Evolutionary conservation across 257 asterid species (phyloP), one percentile per base, ranked within the genome.

Genomic region (Buddleja alternifolia): DNA sequence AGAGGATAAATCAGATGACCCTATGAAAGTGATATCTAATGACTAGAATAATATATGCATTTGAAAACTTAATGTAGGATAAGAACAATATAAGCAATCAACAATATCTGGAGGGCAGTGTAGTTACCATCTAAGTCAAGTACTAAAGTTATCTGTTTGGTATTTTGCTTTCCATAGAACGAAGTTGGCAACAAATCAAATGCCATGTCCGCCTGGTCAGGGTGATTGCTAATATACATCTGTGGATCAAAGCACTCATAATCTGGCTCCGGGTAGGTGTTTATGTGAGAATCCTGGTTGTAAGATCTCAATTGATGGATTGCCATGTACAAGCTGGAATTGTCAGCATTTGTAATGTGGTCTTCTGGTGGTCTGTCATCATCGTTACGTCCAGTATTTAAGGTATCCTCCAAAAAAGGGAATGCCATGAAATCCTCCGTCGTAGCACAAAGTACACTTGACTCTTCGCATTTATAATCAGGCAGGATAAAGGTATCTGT

Each of bases 101-200:
- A 71, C 25, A 61, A 61, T 8, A 73, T 4, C 44, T 10, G 62
- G 29, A 37, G 19, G 63, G 36, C 10, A 32, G 36, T 37, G 46
- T 24, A 74, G 89, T 81, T 78, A 90, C 98, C 98, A 78, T 93
- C 98, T 79, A 93, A 76, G 79, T 93, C 98, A 71, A 93, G 98
- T 44, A 85, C 96, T 67, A 93, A 82, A 6, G 98, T 90, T 53
- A 84, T 80, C 45, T 82, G 73, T 73, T 79, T 87, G 66, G 70
- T 52, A 60, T 71, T 77, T 78, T 69, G 79, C 61, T 80, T 71
- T 74, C 71, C 90, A 69, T 77, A 75, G 14, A 84, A 81, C 66
- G 71, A n/a, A 60, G 76, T 55, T 4, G 95, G 76, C 78, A 62
- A 77, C 68, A 70, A 55, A 45, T 73, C 54, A 32, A 70, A 73